Conservation (phyloP, 1,284 basidiomycete genomes). For the Irpex lacteus region DNA sequence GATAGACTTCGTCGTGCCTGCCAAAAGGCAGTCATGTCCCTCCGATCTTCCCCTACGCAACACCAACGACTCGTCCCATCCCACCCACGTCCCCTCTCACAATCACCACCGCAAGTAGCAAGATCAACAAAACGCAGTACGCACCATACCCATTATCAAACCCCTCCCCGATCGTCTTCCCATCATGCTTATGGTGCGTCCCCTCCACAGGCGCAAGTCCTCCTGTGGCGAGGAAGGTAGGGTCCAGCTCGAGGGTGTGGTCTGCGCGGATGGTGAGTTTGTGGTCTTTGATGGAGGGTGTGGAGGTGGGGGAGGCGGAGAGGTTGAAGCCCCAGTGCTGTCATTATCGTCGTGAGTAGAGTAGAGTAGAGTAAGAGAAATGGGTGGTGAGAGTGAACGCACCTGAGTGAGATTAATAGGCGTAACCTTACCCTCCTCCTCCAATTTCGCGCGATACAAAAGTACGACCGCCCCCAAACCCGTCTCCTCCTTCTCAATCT, state of each 20-base stretch:
- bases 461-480: slow-evolving; percentile 62
- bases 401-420: slow-evolving; percentile 76
- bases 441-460: slow-evolving; percentile 64
- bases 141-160: slow-evolving; percentile 59
- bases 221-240: slow-evolving; percentile 50
- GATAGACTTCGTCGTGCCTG: no score
- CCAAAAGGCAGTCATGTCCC: no score
- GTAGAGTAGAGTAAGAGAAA: no score
- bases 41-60: no score
- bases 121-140: background rate
- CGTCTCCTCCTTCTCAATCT: slow-evolving; percentile 33
- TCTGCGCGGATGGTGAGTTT: slow-evolving; percentile 57
- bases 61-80: no score
- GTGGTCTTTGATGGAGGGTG: slow-evolving; percentile 54
- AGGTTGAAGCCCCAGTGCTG: slow-evolving; percentile 85
- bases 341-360: no score
- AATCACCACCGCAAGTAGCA: no score
- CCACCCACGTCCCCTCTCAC: no score
- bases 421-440: slow-evolving; percentile 49
- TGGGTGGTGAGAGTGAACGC: no score
- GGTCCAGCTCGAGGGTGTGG: slow-evolving; percentile 46
- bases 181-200: slow-evolving; percentile 47
- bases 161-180: slow-evolving; percentile 48
- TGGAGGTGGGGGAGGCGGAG: slow-evolving; percentile 52
- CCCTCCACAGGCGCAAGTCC: slow-evolving; percentile 44